Evolutionary conservation across 306 rosid genomes (phyloP).

Genomic region (Glycine soja): DNA sequence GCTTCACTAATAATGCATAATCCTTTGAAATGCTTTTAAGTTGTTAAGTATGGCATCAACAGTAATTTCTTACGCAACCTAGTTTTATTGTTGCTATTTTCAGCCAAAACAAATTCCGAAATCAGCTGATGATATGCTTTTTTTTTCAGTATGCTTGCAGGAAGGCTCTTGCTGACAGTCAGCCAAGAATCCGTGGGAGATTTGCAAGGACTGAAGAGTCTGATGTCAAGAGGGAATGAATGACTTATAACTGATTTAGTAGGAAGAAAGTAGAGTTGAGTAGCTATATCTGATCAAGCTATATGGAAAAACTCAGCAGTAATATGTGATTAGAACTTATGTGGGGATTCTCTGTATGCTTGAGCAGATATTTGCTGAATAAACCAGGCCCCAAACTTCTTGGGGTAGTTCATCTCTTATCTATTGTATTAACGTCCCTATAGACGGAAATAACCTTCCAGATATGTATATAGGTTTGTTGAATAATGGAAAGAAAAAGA

Average conservation of each 20-base stretch:
- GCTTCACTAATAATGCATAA: too few species aligned
- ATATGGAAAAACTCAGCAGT: conserved; percentile 45
- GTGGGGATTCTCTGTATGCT: conserved; percentile 32
- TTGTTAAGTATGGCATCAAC: neutral
- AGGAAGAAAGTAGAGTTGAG: conserved; percentile 50
- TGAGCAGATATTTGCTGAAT: conserved; percentile 48
- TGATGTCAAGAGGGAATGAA: conserved; percentile 66
- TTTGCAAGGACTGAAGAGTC: conserved; percentile 90
- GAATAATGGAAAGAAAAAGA: conserved; percentile 54
- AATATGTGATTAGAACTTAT: conserved; percentile 33
- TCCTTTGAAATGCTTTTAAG: neutral
- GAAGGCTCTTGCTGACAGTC: conserved; percentile 99
- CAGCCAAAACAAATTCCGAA: conserved; percentile 3
- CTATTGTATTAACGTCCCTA: conserved; percentile 51
- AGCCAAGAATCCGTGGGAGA: conserved; percentile 98
- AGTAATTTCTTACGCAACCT: neutral
- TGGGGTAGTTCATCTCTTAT: conserved; percentile 51
- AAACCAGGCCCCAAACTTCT: conserved; percentile 45
- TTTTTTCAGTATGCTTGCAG: conserved; percentile 88
- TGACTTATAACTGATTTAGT: conserved; percentile 44
- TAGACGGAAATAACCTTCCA: conserved; percentile 46
- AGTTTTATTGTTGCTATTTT: conserved; percentile 14
- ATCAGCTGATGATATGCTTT: conserved; percentile 12
- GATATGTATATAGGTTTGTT: conserved; percentile 78
- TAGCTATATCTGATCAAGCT: conserved; percentile 51